Percentiles rank a stretch among this genome's conserved stretches.
Evolutionary conservation across 352 stramenopile species (phyloP).

Genomic region (Globisporangium abappressorium): DNA sequence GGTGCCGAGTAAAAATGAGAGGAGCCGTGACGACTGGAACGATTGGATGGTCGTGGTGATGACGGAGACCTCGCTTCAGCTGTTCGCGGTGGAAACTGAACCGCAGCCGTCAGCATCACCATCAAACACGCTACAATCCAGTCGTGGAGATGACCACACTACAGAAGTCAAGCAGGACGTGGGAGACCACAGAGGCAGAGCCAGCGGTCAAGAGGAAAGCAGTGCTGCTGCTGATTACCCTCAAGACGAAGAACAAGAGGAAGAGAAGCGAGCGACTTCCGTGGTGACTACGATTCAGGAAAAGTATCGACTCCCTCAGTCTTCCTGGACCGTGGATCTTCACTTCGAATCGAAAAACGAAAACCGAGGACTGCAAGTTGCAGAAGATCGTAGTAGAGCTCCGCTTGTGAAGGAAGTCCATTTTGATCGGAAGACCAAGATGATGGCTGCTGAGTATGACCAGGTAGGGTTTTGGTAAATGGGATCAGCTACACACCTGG

Average conservation of each 20-base stretch:
- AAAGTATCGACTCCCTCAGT: constrained; percentile 38
- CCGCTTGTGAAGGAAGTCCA: background rate
- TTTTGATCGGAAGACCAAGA: constrained; percentile 19
- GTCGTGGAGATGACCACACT: background rate
- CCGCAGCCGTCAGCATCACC: background rate
- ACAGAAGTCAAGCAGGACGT: background rate
- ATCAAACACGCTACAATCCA: background rate
- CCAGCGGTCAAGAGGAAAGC: background rate
- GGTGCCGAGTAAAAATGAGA: background rate
- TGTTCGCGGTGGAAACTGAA: background rate
- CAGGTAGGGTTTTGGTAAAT: constrained; percentile 14
- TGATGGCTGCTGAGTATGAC: constrained; percentile 33
- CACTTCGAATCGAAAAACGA: background rate
- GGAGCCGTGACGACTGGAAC: background rate
- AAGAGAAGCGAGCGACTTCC: background rate
- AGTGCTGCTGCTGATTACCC: background rate
- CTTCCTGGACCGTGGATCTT: constrained; percentile 21
- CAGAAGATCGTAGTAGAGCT: background rate
- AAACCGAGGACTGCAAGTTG: background rate
- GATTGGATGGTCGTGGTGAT: constrained; percentile 8
- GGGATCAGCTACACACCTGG: background rate
- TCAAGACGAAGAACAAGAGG: background rate
- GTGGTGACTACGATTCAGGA: constrained; percentile 39
- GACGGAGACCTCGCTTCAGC: constrained; percentile 7
- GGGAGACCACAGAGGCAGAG: background rate